Conservation (phyloP, 2,329 filamentous ascomycete genomes). For the Fusarium pininemorale region DNA sequence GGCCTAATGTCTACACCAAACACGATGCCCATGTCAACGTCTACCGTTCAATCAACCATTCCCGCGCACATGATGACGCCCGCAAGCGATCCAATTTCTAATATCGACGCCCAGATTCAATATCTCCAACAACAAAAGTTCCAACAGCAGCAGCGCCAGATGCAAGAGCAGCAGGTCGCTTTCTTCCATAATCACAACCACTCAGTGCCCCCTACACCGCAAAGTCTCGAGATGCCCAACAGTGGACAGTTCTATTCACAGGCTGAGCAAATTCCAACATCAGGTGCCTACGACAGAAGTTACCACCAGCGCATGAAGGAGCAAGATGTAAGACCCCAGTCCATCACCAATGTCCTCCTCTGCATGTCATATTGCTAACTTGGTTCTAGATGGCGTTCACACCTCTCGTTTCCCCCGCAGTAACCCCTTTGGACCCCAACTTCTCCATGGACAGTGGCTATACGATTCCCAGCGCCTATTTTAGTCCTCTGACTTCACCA, state of each 20-base stretch:
- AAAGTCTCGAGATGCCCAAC: conserved; percentile 77
- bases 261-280: conserved; percentile 61
- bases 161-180: conserved; percentile 65
- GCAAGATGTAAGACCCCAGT: conserved; percentile 63
- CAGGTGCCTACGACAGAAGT: conserved; percentile 69
- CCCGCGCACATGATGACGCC: conserved; percentile 56
- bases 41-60: conserved; percentile 56
- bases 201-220: conserved; percentile 81
- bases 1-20: conserved; percentile 44
- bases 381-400: conserved; percentile 74
- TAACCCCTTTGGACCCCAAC: conserved; percentile 79
- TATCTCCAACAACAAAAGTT: conserved; percentile 71
- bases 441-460: conserved; percentile 70
- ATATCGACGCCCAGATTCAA: conserved; percentile 72
- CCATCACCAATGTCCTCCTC: neutral
- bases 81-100: conserved; percentile 63
- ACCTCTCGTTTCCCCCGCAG: conserved; percentile 83
- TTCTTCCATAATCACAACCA: conserved; percentile 65
- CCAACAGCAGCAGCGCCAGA: conserved; percentile 67
- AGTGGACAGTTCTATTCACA: conserved; percentile 67
- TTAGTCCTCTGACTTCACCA: conserved; percentile 84
- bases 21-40: conserved; percentile 58
- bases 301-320: conserved; percentile 75
- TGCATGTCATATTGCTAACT: conserved; percentile 7
- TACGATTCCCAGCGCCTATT: conserved; percentile 75